phyloP scores from a whole-genome alignment of 108 stramenopile genomes.

The Cyclotella baltica region DNA sequence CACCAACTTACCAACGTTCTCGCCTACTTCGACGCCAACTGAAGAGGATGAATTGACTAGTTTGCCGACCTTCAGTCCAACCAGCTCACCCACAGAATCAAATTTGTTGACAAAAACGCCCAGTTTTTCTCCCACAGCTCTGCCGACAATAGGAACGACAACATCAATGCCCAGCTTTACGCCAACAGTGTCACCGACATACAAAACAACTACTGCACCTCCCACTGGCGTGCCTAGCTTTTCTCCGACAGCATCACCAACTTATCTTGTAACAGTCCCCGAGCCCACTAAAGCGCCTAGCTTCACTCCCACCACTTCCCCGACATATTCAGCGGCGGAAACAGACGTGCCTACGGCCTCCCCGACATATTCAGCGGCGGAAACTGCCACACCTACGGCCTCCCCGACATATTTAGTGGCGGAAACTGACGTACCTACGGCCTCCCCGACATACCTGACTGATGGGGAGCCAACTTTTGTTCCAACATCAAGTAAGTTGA shows the following conservation, averaged over 20 bases:
- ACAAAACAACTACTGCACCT: background rate
- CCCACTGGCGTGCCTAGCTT: background rate
- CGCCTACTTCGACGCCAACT: constrained; percentile 5
- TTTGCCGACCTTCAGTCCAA: no score
- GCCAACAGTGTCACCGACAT: constrained; percentile 8
- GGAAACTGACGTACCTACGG: background rate
- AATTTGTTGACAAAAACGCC: background rate
- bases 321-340: background rate
- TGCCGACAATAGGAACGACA: background rate
- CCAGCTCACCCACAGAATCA: background rate
- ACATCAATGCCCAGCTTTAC: background rate
- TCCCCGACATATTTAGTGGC: background rate
- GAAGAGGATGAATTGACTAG: background rate
- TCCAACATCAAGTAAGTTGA: constrained; percentile 3
- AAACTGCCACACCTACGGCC: background rate
- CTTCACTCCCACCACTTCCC: background rate
- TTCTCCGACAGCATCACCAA: background rate
- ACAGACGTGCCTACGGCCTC: background rate
- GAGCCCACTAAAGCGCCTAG: background rate
- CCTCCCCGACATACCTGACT: background rate
- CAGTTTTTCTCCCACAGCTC: background rate
- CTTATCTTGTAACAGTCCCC: background rate
- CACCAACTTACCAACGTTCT: constrained; percentile 1
- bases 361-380: no score
- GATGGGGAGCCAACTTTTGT: background rate